Base-by-base conservation (phyloP, 148 eudicot genomes). In the Tetragonia tetragonoides region DNA sequence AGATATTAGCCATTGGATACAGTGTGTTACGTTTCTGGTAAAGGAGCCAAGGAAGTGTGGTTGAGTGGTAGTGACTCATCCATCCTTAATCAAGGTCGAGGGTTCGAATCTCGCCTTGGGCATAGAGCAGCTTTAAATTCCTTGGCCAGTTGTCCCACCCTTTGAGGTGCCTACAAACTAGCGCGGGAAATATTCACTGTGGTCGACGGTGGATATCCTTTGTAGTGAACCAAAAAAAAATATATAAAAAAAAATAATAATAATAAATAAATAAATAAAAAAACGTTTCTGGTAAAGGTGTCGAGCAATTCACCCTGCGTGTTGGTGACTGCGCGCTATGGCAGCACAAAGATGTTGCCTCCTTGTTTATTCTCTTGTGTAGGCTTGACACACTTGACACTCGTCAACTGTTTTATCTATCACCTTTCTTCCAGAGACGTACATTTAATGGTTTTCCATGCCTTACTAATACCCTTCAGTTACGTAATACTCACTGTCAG, bases 281-380 rank as follows among this genome's bases (percentile, higher is more conserved):
- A n/a, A n/a, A n/a, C n/a, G n/a, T 69, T 69, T 77, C 68, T 24
- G 10, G 0, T 28, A 28, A 28, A 28, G 34, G 34, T 28, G 34
- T 28, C 34, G 1, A 28, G 34, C 34, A 77, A 23, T 41, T 68
- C 49, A 57, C 49, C 39, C 46, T 68, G 20, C 21, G 7, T 77
- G 63, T 23, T 16, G 44, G 59, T 6, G 38, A 49, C 5, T 40
- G 1, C n/a, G n/a, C n/a, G n/a, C 70, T 53, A 7, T 62, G 75
- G 20, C 8, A 56, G 44, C 18, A 75, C 49, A 28, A 28, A 28
- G 34, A 28, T 28, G 62, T 61, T 53, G 16, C 71, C 78, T 64
- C 65, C 78, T 7, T 75, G 70, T 75, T 49, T 78, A 11, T 78
- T 78, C 67, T 69, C 80, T 24, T 39, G 40, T 16, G n/a, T 69